phyloP scores from a whole-genome alignment of 441 rosid genomes.

The Heliophila coronopifolia region DNA sequence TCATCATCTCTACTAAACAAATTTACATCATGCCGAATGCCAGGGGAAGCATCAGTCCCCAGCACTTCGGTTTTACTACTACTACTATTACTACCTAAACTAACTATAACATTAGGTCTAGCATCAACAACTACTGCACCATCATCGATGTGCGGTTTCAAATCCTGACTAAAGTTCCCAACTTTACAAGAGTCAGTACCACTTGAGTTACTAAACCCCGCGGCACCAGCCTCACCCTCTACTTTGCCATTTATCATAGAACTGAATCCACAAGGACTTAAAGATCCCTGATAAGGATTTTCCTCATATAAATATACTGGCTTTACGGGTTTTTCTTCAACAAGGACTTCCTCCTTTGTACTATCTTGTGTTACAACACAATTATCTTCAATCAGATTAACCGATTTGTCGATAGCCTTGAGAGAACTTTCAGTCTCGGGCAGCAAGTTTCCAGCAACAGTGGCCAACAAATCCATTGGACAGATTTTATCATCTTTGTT shows the following conservation, averaged over 20 bases:
- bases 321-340: conserved; percentile 31
- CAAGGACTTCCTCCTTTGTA: conserved; percentile 31
- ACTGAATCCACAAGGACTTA: conserved; percentile 36
- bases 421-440: conserved; percentile 29
- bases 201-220: conserved; percentile 27
- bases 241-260: conserved; percentile 40
- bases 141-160: conserved; percentile 36
- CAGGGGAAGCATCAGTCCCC: conserved; percentile 34
- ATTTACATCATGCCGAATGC: conserved; percentile 54
- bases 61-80: conserved; percentile 43
- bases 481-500: conserved; percentile 33
- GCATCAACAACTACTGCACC: conserved; percentile 45
- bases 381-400: conserved; percentile 32
- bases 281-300: conserved; percentile 30
- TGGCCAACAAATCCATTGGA: conserved; percentile 58
- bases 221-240: conserved; percentile 41
- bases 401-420: conserved; percentile 23
- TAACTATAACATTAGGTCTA: conserved; percentile 45
- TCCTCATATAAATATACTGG: conserved; percentile 21
- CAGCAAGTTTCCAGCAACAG: conserved; percentile 57
- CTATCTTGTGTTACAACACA: conserved; percentile 26
- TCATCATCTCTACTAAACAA: conserved; percentile 94
- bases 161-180: conserved; percentile 28
- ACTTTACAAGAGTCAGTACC: conserved; percentile 22
- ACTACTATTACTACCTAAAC: conserved; percentile 56